These are phyloP conservation scores for Borovskyia barvae DNA, from an alignment of 208 protist species.

Conservation along the genomic window DNA sequence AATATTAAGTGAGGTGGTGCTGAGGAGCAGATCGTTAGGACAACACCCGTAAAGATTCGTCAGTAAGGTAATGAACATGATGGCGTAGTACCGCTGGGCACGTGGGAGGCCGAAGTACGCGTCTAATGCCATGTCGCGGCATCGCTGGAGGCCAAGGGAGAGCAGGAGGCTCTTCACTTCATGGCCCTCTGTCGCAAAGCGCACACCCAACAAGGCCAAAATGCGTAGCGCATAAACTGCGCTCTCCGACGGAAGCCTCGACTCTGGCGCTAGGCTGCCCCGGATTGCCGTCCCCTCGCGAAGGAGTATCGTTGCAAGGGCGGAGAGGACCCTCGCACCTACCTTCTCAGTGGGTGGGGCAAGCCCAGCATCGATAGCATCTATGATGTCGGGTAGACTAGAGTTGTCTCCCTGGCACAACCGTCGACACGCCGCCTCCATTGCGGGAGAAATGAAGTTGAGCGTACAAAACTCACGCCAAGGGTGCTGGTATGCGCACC, in stretches of 20 bases:
- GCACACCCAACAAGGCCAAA: conserved; percentile 22
- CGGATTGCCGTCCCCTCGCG: conserved; percentile 25
- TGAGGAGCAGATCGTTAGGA: conserved; percentile 31
- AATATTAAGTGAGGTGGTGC: conserved; percentile 10
- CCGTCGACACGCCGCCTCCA: conserved; percentile 31
- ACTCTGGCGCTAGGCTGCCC: not conserved
- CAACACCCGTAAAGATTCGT: conserved; percentile 23
- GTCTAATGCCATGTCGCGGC: conserved; percentile 50
- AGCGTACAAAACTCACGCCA: too few relatives aligned
- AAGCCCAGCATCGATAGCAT: conserved; percentile 27
- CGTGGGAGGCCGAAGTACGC: conserved; percentile 35
- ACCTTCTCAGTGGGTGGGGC: not conserved
- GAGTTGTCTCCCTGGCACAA: conserved; percentile 33
- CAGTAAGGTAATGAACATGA: conserved; percentile 42
- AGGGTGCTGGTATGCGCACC: too few relatives aligned
- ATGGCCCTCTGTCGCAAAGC: conserved; percentile 9
- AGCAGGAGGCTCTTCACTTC: conserved; percentile 24
- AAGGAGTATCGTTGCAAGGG: conserved; percentile 34
- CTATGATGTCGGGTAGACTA: conserved; percentile 36
- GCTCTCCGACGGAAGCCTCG: conserved; percentile 6
- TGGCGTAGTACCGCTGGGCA: conserved; percentile 26
- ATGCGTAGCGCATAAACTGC: conserved; percentile 40
- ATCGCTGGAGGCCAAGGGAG: conserved; percentile 31
- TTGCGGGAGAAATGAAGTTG: conserved; percentile 12
- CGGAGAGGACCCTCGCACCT: conserved; percentile 1